Base-by-base conservation (phyloP, 2,329 filamentous ascomycete species). In the Endoconidiophora polonica region DNA sequence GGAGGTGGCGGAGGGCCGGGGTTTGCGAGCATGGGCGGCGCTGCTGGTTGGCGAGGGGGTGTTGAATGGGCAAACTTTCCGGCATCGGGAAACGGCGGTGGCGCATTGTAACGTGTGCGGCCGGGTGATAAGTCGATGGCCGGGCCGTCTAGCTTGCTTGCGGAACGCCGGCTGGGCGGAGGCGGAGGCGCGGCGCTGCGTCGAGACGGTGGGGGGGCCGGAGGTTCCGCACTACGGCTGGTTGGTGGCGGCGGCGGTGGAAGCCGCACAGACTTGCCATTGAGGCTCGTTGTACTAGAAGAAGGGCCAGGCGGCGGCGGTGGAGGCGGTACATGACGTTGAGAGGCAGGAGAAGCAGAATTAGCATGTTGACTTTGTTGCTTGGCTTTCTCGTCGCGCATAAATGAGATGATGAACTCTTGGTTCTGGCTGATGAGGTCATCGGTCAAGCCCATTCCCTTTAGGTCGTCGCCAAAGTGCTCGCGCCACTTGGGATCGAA, bases 21-120 rank as follows among this genome's bases (percentile, higher is more conserved):
- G 18, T 53, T 41, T 7, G 52, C 52, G n/a, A 53, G 18, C 5
- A 44, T 3, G 20, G 46, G 48, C 10, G 48, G 22, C 14, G 44
- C 44, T 2, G 44, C 20, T n/a, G 44, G 33, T n/a, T 38, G 37
- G 16, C 50, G 54, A 20, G 53, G 53, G 3, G 44, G 50, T 7
- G 50, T 43, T 16, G 63, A 73, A 65, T 80, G 72, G 3, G 83
- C 86, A 60, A 78, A 91, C 64, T 86, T 94, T 37, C 91, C 91
- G 52, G 91, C 91, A 63, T 94, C 88, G 50, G 86, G 78, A 53
- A 96, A 66, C 2, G 90, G 85, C 33, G 91, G 91, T 43, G 91
- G 91, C 6, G 86, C 90, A 56, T 79, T 75, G 67, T 94, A 96
- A 58, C 73, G 74, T 6, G 77, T 77, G 47, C 80, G 74, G 20